These are phyloP conservation scores for Auriscalpium vulgare DNA, from an alignment of 768 basidiomycete species.

Conservation along the genomic window DNA sequence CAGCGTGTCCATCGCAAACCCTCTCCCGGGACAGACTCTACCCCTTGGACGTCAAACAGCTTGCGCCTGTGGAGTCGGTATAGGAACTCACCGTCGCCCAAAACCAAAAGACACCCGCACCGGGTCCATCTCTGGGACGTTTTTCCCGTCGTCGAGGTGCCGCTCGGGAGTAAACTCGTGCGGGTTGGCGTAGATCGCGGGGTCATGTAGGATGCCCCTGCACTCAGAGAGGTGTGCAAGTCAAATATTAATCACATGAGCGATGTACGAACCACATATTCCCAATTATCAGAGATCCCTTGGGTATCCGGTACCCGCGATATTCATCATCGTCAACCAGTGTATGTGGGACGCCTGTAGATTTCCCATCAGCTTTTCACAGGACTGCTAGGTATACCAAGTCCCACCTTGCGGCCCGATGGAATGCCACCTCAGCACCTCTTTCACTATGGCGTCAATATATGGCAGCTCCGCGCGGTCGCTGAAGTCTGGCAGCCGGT, in stretches of 20 bases:
- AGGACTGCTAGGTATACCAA: neutral
- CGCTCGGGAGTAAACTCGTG: neutral
- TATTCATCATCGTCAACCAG: slow-evolving; percentile 23
- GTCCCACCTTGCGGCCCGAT: slow-evolving; percentile 9
- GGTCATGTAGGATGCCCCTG: neutral
- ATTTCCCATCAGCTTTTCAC: no score
- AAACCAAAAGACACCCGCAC: neutral
- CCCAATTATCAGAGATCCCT: slow-evolving; percentile 21
- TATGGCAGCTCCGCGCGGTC: slow-evolving; percentile 29
- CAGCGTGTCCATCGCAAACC: neutral
- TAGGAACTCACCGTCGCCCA: neutral
- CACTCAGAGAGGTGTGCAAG: neutral
- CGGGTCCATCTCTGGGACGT: neutral
- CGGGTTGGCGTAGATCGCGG: neutral
- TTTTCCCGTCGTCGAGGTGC: neutral
- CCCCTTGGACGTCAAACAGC: neutral
- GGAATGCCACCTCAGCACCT: slow-evolving; percentile 26
- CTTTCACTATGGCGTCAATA: slow-evolving; percentile 30
- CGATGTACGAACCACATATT: slow-evolving; percentile 22
- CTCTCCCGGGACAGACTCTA: neutral
- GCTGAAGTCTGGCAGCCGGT: slow-evolving; percentile 26
- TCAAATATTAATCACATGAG: neutral
- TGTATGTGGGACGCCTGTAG: slow-evolving; percentile 20
- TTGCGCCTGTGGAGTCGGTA: no score
- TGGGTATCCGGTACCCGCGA: slow-evolving; percentile 23